Evolutionary conservation across 768 basidiomycete species (phyloP), one percentile per base, ranked within the genome.

Genomic region (Cystobasidium ongulense): DNA sequence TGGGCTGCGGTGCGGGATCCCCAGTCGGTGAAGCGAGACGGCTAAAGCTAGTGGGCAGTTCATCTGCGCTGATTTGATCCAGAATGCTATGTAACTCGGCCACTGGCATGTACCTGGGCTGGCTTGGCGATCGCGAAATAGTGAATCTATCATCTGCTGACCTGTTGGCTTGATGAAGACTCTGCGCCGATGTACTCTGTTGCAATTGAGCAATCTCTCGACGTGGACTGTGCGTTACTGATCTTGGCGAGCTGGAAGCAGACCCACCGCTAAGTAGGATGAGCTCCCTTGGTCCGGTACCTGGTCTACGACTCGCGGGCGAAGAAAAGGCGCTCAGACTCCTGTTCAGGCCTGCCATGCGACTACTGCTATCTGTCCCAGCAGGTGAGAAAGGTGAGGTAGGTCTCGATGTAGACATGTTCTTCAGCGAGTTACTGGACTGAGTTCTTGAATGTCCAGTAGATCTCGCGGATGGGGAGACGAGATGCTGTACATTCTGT

Each of bases 241-340:
- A 59, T 35, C 57, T 27, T 5, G 57, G 57, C 57, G 57, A 59
- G 57, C 57, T 59, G 5, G 57, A 27, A 5, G 57, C 57, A 11
- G 57, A 59, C 2, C 57, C 57, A 21, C 57, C 57, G 23, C 57
- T 59, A 13, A 59, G 57, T 3, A 59, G 57, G 57, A 59, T 59
- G 29, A 59, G 33, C 27, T 59, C 57, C 33, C 57, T 5, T 35
- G 57, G 57, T 29, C 57, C 57, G 21, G 57, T 59, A 4, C 57
- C 57, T 15, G 57, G 57, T 4, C 57, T 17, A 4, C 57, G 57
- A 23, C 57, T 35, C 11, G 57, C 8, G 11, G 57, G 57, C 33
- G 57, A 59, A 7, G 57, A 59, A 27, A 59, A 59, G 23, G 57
- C 57, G 29, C 57, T 59, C 57, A 59, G 21, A 27, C 57, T 59